phyloP scores from a whole-genome alignment of 176 grass and related monocot species.

The Pontederia paniculata region DNA sequence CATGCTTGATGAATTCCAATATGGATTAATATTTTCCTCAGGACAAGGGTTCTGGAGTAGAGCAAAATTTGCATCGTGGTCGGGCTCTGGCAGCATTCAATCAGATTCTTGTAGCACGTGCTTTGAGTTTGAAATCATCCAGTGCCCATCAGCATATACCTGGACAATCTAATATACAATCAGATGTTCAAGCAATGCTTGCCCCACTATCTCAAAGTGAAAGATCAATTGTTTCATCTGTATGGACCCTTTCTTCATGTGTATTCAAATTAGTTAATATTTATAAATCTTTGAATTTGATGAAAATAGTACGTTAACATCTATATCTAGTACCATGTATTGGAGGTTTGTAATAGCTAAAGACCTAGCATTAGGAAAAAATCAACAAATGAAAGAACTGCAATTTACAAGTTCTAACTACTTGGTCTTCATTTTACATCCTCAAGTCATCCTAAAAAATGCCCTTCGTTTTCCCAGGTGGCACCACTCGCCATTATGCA shows the following conservation, averaged over 20 bases:
- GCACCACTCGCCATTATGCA: conserved; percentile 80
- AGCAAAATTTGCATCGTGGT: conserved; percentile 81
- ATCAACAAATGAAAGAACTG: not conserved
- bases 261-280: not conserved
- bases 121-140: conserved; percentile 59
- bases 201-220: conserved; percentile 75
- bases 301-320: not conserved
- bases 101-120: conserved; percentile 77
- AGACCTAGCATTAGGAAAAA: not conserved
- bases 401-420: not conserved
- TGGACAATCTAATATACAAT: conserved; percentile 54
- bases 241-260: conserved; percentile 27
- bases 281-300: not conserved
- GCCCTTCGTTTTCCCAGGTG: conserved; percentile 39
- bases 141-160: conserved; percentile 49
- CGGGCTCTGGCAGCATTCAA: conserved; percentile 77
- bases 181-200: conserved; percentile 68
- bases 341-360: not conserved
- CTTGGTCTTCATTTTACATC: conserved; percentile 11
- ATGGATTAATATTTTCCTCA: conserved; percentile 23
- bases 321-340: not conserved
- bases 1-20: conserved; percentile 6
- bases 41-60: conserved; percentile 85
- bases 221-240: conserved; percentile 68
- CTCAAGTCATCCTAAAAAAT: conserved; percentile 14